Evolutionary conservation across 2,329 filamentous ascomycete genomes (phyloP).

Genomic region (Trichoderma brevicompactum): DNA sequence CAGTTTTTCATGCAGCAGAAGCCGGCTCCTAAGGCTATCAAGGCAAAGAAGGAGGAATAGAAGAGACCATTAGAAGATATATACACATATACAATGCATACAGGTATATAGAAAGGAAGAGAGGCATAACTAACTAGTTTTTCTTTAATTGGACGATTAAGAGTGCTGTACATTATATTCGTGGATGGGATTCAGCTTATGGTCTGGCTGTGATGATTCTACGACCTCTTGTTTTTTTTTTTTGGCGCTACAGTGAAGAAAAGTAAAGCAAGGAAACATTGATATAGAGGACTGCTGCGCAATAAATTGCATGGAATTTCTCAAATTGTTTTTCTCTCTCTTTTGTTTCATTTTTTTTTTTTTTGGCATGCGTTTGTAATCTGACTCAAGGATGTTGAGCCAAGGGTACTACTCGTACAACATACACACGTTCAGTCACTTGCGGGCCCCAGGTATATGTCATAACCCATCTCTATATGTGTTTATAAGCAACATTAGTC

Average conservation of each 20-base stretch:
- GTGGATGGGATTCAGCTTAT: background rate
- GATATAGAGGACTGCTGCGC: background rate
- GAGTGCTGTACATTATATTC: background rate
- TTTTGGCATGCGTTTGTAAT: conserved; percentile 8
- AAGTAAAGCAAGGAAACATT: background rate
- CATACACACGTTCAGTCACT: conserved; percentile 10
- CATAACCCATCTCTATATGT: conserved; percentile 14
- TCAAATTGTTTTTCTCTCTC: background rate
- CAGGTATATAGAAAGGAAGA: conserved; percentile 27
- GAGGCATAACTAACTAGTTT: conserved; percentile 3
- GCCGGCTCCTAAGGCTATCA: conserved; percentile 41
- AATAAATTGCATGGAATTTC: background rate
- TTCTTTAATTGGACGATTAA: background rate
- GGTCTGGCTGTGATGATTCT: background rate
- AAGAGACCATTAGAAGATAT: conserved; percentile 33
- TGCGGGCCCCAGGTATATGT: background rate
- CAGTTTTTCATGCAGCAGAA: conserved; percentile 63
- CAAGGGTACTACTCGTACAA: conserved; percentile 33
- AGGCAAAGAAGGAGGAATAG: conserved; percentile 61
- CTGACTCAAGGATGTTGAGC: background rate
- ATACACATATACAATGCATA: conserved; percentile 39
- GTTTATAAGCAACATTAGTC: conserved; percentile 26
- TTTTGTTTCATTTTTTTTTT: background rate
- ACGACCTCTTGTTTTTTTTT: background rate
- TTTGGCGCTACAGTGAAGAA: background rate